Evolutionary conservation across 352 stramenopile genomes (phyloP).

Genomic region (Phytopythium helicoides): DNA sequence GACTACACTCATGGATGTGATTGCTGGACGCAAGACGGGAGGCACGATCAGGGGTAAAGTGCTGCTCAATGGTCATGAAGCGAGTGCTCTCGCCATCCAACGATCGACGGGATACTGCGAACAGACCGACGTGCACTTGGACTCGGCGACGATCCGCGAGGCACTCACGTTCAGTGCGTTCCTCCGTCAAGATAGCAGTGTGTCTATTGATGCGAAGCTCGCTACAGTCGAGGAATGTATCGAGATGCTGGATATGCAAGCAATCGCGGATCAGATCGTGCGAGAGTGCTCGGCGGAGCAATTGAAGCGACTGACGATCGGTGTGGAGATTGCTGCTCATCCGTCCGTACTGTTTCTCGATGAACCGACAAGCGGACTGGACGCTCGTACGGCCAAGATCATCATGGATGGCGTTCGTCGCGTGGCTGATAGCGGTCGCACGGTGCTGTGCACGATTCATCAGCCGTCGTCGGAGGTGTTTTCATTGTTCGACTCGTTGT

Average conservation of each 20-base stretch:
- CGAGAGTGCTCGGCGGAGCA: conserved; percentile 26
- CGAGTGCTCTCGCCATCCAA: conserved; percentile 18
- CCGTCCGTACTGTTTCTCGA: conserved; percentile 68
- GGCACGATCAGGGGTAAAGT: conserved; percentile 54
- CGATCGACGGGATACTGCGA: conserved; percentile 40
- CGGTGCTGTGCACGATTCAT: conserved; percentile 6
- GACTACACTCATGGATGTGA: conserved; percentile 92
- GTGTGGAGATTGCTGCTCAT: conserved; percentile 62
- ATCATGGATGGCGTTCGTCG: conserved; percentile 66
- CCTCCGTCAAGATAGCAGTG: conserved; percentile 36
- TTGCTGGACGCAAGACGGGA: conserved; percentile 84
- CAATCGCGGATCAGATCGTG: conserved; percentile 24
- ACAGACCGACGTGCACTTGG: conserved; percentile 85
- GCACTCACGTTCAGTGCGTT: conserved; percentile 86
- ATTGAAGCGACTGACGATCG: conserved; percentile 35
- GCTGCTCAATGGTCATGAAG: conserved; percentile 28
- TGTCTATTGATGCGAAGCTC: conserved; percentile 20
- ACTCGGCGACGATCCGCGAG: conserved; percentile 83
- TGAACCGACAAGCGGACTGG: conserved; percentile 68
- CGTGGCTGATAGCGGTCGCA: background rate
- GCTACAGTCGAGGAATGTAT: conserved; percentile 28
- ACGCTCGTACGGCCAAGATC: conserved; percentile 65
- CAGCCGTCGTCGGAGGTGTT: conserved; percentile 47
- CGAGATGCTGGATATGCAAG: conserved; percentile 23
- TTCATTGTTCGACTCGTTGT: conserved; percentile 65